Percentiles rank a stretch among this genome's conserved stretches.
Evolutionary conservation across 345 rosid species (phyloP).

Genomic region (Populus deltoides): DNA sequence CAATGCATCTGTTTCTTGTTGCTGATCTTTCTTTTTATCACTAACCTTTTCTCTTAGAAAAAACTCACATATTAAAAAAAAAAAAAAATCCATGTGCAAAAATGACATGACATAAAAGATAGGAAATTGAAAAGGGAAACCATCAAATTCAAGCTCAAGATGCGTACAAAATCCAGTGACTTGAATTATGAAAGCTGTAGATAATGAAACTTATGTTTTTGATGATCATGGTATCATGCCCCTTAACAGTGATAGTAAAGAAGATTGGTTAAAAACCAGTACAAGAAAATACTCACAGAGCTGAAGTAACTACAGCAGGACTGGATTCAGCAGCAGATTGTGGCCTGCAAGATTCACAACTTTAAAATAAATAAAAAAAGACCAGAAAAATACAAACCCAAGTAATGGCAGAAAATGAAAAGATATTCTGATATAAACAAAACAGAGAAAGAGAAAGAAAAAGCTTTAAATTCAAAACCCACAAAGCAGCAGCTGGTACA

Average conservation of each 20-base stretch:
- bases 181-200: not conserved
- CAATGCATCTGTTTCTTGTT: too few relatives aligned
- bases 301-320: slow-evolving; percentile 14
- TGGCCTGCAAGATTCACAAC: slow-evolving; percentile 4
- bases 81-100: too few relatives aligned
- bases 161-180: not conserved
- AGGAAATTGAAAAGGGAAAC: too few relatives aligned
- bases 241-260: not conserved
- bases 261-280: not conserved
- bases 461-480: slow-evolving; percentile 3
- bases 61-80: too few relatives aligned
- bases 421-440: not conserved
- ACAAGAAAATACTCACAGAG: slow-evolving; percentile 14
- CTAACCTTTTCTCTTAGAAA: too few relatives aligned
- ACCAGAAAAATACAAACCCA: not conserved
- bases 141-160: not conserved
- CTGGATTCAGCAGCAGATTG: slow-evolving; percentile 14
- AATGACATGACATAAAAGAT: too few relatives aligned
- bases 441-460: not conserved
- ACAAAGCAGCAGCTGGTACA: slow-evolving; percentile 11
- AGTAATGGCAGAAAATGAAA: not conserved
- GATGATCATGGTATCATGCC: too few relatives aligned
- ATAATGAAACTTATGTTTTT: not conserved
- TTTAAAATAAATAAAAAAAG: not conserved
- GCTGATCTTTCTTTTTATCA: too few relatives aligned